These are phyloP conservation scores for Xylaria sp. DNA, from an alignment of 2,329 filamentous ascomycete genomes.

Conservation along the genomic window DNA sequence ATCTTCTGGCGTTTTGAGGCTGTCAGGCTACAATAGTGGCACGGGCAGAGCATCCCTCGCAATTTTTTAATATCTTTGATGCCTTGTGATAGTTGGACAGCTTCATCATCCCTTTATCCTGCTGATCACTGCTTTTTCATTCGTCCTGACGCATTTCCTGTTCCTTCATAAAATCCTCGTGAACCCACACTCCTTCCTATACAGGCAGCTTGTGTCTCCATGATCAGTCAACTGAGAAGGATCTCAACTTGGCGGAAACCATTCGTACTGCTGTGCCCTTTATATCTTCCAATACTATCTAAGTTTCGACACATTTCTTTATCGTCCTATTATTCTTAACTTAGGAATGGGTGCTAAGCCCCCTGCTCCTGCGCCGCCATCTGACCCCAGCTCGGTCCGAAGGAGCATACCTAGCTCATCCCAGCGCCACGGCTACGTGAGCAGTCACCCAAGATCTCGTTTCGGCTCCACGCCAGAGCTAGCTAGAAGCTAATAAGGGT, in stretches of 20 bases:
- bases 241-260: not conserved
- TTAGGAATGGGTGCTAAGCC: not conserved
- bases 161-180: not conserved
- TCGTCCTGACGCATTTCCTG: not conserved
- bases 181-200: constrained; percentile 12
- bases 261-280: not conserved
- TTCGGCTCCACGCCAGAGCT: not conserved
- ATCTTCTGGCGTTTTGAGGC: not conserved
- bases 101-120: not conserved
- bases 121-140: constrained; percentile 13
- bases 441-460: not conserved
- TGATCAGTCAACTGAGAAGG: not conserved
- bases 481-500: not conserved
- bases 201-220: not conserved
- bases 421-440: not conserved
- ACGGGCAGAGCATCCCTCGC: not conserved
- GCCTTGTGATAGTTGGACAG: not conserved
- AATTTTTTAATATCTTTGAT: not conserved
- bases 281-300: not conserved
- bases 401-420: not conserved
- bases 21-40: not conserved
- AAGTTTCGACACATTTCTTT: not conserved
- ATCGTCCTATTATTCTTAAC: not conserved
- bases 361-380: not conserved
- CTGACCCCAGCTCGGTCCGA: not conserved